Evolutionary conservation across 2,329 filamentous ascomycete species (phyloP).

Genomic region (Cucurbitaria berberidis): DNA sequence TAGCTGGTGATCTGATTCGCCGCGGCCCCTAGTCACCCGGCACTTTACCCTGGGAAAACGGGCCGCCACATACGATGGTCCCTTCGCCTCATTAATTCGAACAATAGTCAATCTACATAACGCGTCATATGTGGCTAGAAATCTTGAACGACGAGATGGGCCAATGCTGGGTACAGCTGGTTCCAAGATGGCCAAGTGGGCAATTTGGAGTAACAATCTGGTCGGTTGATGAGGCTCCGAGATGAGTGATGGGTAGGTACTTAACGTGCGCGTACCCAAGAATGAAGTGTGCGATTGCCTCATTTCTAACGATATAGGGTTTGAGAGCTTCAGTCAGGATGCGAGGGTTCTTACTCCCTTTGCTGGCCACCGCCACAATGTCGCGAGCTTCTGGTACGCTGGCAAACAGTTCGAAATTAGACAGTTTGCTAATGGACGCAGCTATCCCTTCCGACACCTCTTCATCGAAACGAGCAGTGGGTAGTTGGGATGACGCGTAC

Average conservation of each 20-base stretch:
- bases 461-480: constrained; percentile 30
- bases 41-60: constrained; percentile 37
- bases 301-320: constrained; percentile 1
- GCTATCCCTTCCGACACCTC: constrained; percentile 27
- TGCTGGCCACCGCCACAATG: constrained; percentile 31
- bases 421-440: constrained; percentile 13
- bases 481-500: constrained; percentile 49
- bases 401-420: background rate
- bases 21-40: constrained; percentile 26
- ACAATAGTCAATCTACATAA: constrained; percentile 33
- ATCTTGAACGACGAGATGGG: constrained; percentile 3
- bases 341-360: constrained; percentile 31
- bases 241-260: constrained; percentile 12
- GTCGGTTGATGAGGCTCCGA: constrained; percentile 10
- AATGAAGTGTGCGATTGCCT: background rate
- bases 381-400: constrained; percentile 30
- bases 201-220: constrained; percentile 20
- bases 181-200: constrained; percentile 25
- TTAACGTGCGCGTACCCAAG: constrained; percentile 25
- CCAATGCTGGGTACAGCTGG: constrained; percentile 6
- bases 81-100: constrained; percentile 35
- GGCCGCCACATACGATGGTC: constrained; percentile 37
- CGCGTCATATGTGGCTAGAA: constrained; percentile 10
- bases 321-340: constrained; percentile 20
- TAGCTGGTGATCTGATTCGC: constrained; percentile 31